Evolutionary conservation across 148 eudicot genomes (phyloP).

Genomic region (Mesembryanthemum crystallinum): DNA sequence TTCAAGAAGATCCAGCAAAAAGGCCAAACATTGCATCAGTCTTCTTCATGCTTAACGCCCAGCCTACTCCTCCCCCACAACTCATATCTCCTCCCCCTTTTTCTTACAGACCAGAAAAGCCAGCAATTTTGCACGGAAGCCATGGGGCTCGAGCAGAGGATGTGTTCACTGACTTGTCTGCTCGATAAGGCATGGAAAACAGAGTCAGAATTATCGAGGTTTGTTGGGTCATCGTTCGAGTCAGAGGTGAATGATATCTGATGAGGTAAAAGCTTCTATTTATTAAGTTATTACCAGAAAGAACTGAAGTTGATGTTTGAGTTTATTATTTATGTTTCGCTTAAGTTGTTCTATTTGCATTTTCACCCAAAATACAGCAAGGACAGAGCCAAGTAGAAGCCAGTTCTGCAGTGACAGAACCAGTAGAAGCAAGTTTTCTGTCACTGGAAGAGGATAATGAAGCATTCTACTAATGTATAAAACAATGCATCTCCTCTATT

Average conservation of each 20-base stretch:
- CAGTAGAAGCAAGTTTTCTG: too few relatives aligned
- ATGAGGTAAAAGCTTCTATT: not conserved
- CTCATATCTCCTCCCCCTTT: conserved; percentile 16
- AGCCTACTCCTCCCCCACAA: not conserved
- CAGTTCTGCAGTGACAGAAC: too few relatives aligned
- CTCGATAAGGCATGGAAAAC: conserved; percentile 9
- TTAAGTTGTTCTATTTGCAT: not conserved
- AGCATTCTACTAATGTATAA: too few relatives aligned
- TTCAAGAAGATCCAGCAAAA: conserved; percentile 24
- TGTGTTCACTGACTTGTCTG: conserved; percentile 19
- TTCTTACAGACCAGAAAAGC: not conserved
- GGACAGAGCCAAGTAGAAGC: too few relatives aligned
- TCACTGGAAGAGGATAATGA: too few relatives aligned
- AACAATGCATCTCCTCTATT: too few relatives aligned
- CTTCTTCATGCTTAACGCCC: conserved; percentile 21
- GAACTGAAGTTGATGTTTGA: not conserved
- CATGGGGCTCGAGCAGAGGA: conserved; percentile 1
- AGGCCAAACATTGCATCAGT: conserved; percentile 34
- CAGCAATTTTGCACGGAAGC: conserved; percentile 2
- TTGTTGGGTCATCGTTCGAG: not conserved
- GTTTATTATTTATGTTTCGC: not conserved
- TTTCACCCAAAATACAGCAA: too few relatives aligned
- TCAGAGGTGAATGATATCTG: not conserved
- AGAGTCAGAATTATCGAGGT: not conserved
- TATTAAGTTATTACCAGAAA: not conserved